Evolutionary conservation across 345 rosid genomes (phyloP), one percentile per base, ranked within the genome.

Genomic region (Salix dunnii): DNA sequence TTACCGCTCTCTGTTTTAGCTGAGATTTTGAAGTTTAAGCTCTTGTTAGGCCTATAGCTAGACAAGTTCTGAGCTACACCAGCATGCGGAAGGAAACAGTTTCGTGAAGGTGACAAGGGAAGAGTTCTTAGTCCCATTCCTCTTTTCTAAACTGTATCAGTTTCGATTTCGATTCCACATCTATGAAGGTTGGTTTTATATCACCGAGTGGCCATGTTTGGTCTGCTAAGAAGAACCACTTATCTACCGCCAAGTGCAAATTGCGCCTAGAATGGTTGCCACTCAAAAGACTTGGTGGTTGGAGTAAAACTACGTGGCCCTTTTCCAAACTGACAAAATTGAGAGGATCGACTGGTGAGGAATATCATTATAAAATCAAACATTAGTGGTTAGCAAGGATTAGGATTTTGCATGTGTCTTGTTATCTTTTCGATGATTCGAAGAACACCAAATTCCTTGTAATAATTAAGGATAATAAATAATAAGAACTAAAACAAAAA

Each of bases 101-200:
- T 79, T 0, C 78, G 82, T 27, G 90, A 82, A 31, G 83, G 79
- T 28, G 86, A 72, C 78, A 84, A 71, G 0, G 87, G 86, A 77
- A 86, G 84, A 18, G 87, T 75, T 74, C 84, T 64, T 9, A 85
- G 68, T 75, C 85, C 89, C 90, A 88, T 87, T 33, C 3, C 61
- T 58, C 40, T 42, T 40, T 35, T 65, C 53, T 55, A 30, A 11
- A 43, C n/a, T 60, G n/a, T 21, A 21, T 10, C 31, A 67, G 1
- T 53, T 61, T 68, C 55, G 11, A 21, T 48, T 33, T 16, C 42
- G 36, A 63, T 55, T 40, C 36, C 17, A 25, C 31, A 65, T 23
- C 67, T 1, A 9, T 2, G 21, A 20, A 71, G 16, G 64, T 55
- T 70, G 43, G 27, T 31, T 12, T 12, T 60, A 18, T 43, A 31